Evolutionary conservation across 352 stramenopile species (phyloP), one percentile per base, ranked within the genome.

Genomic region (Peronospora farinosa): DNA sequence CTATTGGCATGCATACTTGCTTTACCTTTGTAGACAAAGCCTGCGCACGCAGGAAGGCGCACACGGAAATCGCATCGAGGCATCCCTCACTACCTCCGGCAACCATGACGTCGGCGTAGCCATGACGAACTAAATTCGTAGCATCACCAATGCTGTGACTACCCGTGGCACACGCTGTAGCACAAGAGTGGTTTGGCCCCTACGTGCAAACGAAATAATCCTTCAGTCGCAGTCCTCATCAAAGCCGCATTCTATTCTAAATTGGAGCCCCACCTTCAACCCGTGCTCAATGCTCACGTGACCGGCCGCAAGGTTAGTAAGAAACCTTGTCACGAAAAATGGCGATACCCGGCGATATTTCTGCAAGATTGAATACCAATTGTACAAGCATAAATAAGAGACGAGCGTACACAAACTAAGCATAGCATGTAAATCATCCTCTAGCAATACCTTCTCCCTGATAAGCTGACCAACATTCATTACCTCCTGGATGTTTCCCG

Each of bases 91-190:
- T 95, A 38, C 96, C 96, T 32, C 97, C 97, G 0, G 92, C 95
- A 43, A 99, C 57, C 93, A 98, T 98, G 15, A 98, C 71, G 49
- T 98, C 91, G 0, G 92, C 94, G 48, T 96, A 85, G 45, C 79
- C 79, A 43, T 88, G 67, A 35, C 79, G 75, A 59, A 95, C 92
- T 19, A 92, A 69, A 51, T 78, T 84, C 21, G 96, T 94, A 12
- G 94, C 96, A 57, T 99, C 96, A 7, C 94, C 94, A 51, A 99
- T 98, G 37, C 90, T 92, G 67, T 98, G 93, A 35, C 84, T 92
- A n/a, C 95, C 95, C 23, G 95, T 97, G 12, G 97, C 95, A 58
- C 97, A 99, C 0, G 96, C 96, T 12, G 94, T 98, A 25, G 96
- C 88, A 48, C 97, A 90, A 45, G 92, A 94, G 65, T 98, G 97